Evolutionary conservation across 2,329 filamentous ascomycete genomes (phyloP).

Genomic region (Bertia moriformis): DNA sequence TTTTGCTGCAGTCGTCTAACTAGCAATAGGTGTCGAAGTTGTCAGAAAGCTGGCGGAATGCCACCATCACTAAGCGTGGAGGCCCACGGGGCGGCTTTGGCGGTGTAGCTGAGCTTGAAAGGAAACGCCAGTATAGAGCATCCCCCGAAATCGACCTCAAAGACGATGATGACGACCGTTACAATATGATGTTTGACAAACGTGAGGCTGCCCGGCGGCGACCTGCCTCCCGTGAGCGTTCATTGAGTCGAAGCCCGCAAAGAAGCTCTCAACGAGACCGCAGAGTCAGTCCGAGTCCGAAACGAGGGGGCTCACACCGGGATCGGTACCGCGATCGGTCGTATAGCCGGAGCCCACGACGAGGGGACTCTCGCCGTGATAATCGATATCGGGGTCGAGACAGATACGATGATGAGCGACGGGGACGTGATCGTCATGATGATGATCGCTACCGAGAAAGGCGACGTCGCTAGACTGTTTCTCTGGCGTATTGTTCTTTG

Average conservation of each 20-base stretch:
- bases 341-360: background rate
- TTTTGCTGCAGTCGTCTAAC: background rate
- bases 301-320: constrained; percentile 1
- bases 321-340: background rate
- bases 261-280: background rate
- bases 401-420: background rate
- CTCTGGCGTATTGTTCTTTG: no score
- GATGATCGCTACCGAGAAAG: background rate
- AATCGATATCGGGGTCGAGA: background rate
- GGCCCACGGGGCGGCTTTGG: constrained; percentile 45
- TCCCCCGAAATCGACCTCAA: constrained; percentile 16
- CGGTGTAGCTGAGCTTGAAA: constrained; percentile 54
- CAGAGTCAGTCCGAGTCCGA: background rate
- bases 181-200: constrained; percentile 1
- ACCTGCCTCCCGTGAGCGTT: background rate
- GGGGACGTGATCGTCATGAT: constrained; percentile 1
- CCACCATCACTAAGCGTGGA: constrained; percentile 53
- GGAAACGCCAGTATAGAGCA: constrained; percentile 51
- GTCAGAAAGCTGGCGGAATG: constrained; percentile 54
- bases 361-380: background rate
- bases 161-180: no score
- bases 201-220: background rate
- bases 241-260: background rate
- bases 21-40: constrained; percentile 25
- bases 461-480: background rate